phyloP scores from a whole-genome alignment of 2,329 filamentous ascomycete species.

The Scedosporium minutisporum region DNA sequence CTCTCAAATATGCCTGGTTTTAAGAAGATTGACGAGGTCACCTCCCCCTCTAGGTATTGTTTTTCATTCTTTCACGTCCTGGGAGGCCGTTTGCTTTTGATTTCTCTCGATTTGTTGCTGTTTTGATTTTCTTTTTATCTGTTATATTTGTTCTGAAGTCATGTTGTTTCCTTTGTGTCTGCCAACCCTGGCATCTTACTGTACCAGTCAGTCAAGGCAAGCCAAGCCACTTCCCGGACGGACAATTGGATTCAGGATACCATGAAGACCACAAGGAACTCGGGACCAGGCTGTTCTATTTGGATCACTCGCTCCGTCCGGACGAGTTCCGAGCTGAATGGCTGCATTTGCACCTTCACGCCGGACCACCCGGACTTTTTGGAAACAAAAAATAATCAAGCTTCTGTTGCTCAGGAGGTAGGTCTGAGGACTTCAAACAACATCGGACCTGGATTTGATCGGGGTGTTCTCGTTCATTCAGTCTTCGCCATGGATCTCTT shows the following conservation, averaged over 20 bases:
- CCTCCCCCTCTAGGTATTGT: constrained; percentile 54
- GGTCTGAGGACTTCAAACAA: not conserved
- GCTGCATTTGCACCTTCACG: not conserved
- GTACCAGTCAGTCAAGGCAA: not conserved
- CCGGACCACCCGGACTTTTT: not conserved
- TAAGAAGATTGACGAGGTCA: constrained; percentile 43
- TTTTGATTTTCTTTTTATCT: not conserved
- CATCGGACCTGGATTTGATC: too few species aligned
- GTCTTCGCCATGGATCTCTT: too few species aligned
- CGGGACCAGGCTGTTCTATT: not conserved
- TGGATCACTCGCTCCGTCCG: not conserved
- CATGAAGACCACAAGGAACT: not conserved
- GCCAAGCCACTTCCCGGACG: not conserved
- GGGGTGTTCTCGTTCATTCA: too few species aligned
- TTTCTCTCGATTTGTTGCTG: not conserved
- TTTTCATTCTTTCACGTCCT: constrained; percentile 33
- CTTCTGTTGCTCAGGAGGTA: not conserved
- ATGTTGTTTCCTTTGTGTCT: constrained; percentile 4
- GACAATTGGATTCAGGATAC: not conserved
- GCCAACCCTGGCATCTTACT: constrained; percentile 1
- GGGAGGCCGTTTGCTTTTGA: constrained; percentile 10
- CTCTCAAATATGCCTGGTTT: constrained; percentile 8
- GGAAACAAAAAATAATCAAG: not conserved
- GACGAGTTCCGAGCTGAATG: not conserved
- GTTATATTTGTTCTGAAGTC: constrained; percentile 12